Conservation (phyloP, 2,329 filamentous ascomycete species). For the Biscogniauxia marginata region DNA sequence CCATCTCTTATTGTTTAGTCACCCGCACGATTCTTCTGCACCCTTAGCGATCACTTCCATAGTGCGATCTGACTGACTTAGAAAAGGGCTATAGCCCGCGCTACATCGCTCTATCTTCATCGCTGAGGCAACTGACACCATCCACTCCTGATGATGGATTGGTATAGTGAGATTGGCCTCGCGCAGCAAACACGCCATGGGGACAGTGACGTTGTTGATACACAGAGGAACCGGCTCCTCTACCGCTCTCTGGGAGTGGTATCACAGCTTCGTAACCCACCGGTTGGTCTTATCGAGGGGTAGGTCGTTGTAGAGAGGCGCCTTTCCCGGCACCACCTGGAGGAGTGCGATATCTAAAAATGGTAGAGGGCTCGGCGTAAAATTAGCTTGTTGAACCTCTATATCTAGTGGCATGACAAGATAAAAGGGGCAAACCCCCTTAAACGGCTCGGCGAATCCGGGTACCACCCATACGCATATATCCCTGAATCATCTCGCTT, state of each 20-base stretch:
- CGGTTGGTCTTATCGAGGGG: constrained; percentile 3
- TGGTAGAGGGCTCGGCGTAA: neutral
- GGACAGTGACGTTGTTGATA: constrained; percentile 7
- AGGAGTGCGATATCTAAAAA: neutral
- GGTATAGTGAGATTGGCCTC: constrained; percentile 5
- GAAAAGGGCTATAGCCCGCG: constrained; percentile 11
- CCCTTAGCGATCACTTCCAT: constrained; percentile 5
- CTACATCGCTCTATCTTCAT: constrained; percentile 7
- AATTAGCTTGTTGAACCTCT: neutral
- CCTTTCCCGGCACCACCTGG: neutral
- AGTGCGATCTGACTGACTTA: constrained; percentile 8
- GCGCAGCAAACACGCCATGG: constrained; percentile 11
- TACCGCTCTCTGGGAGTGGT: constrained; percentile 9
- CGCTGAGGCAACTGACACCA: constrained; percentile 3
- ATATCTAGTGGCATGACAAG: neutral
- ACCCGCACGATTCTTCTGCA: neutral
- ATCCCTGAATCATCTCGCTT: neutral
- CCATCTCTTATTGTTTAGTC: too few relatives aligned
- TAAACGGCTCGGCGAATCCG: neutral
- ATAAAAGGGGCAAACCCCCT: constrained; percentile 1
- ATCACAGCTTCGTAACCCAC: constrained; percentile 1
- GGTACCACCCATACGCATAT: neutral
- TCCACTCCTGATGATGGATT: constrained; percentile 3
- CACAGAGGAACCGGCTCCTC: constrained; percentile 7
- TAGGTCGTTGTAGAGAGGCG: constrained; percentile 9